A percentile compares a stretch with the other conserved stretches of the same genome.
These are phyloP conservation scores for Triticum urartu DNA, from an alignment of 176 grass and related monocot species.

Conservation along the genomic window DNA sequence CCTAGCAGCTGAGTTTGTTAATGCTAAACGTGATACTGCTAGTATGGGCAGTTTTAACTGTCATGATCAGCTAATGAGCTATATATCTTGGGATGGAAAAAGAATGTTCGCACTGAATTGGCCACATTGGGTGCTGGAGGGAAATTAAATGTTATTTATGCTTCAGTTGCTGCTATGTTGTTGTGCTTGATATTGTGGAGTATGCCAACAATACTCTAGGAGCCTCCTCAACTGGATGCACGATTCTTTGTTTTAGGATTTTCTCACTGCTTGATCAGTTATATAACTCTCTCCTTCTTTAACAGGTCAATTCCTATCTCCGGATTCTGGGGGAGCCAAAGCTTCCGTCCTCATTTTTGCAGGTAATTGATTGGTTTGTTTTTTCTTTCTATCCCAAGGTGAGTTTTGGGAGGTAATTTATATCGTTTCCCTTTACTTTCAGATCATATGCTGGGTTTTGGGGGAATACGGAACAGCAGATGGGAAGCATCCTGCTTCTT, in stretches of 20 bases:
- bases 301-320: slow-evolving; percentile 94
- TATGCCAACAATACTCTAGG: not conserved
- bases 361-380: slow-evolving; percentile 51
- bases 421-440: slow-evolving; percentile 26
- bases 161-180: not conserved
- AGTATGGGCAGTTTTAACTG: not conserved
- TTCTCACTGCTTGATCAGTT: not conserved
- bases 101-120: not conserved
- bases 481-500: slow-evolving; percentile 84
- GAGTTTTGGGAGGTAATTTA: slow-evolving; percentile 13
- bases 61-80: not conserved
- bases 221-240: slow-evolving; percentile 1
- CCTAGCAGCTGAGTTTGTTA: not conserved
- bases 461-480: slow-evolving; percentile 95
- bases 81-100: slow-evolving; percentile 3
- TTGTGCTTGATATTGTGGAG: not conserved
- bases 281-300: slow-evolving; percentile 12
- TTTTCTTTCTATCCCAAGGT: slow-evolving; percentile 10
- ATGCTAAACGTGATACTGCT: not conserved
- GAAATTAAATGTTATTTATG: not conserved
- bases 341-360: slow-evolving; percentile 96
- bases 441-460: slow-evolving; percentile 99
- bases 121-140: not conserved
- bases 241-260: slow-evolving; percentile 11
- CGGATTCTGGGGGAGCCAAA: slow-evolving; percentile 95